A percentile compares a stretch with the other conserved stretches of the same genome.
Conservation (phyloP, 805 yeast species). For the Sugiyamaella marilandica region DNA sequence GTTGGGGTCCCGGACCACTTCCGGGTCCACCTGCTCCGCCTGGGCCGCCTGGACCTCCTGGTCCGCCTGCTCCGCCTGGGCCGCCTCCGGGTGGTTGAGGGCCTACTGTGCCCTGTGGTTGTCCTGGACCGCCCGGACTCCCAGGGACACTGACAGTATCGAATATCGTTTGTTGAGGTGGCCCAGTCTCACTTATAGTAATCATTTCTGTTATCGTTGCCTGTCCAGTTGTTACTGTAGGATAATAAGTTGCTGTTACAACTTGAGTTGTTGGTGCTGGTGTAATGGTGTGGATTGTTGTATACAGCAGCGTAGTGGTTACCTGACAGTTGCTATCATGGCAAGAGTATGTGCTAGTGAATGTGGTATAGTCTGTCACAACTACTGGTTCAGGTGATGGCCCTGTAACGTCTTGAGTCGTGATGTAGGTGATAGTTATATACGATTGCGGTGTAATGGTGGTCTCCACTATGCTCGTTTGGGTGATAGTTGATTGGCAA, state of each 20-base stretch:
- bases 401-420: conserved; percentile 10
- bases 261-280: conserved; percentile 8
- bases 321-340: conserved; percentile 3
- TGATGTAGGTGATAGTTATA: neutral
- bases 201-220: neutral
- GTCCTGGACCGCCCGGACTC: neutral
- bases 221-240: conserved; percentile 3
- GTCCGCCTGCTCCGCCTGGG: conserved; percentile 2
- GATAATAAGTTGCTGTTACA: conserved; percentile 7
- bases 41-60: conserved; percentile 3
- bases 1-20: neutral
- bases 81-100: no score
- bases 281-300: conserved; percentile 6
- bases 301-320: conserved; percentile 7
- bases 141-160: no score
- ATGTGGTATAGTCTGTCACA: conserved; percentile 7
- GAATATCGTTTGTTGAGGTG: neutral
- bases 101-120: neutral
- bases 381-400: conserved; percentile 12
- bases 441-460: conserved; percentile 6
- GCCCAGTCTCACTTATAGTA: neutral
- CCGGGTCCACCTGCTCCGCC: conserved; percentile 2
- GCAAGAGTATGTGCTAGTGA: conserved; percentile 10
- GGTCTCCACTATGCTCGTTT: conserved; percentile 4
- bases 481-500: conserved; percentile 10